Conservation (phyloP, 345 rosid genomes). For the Heritiera fomes region DNA sequence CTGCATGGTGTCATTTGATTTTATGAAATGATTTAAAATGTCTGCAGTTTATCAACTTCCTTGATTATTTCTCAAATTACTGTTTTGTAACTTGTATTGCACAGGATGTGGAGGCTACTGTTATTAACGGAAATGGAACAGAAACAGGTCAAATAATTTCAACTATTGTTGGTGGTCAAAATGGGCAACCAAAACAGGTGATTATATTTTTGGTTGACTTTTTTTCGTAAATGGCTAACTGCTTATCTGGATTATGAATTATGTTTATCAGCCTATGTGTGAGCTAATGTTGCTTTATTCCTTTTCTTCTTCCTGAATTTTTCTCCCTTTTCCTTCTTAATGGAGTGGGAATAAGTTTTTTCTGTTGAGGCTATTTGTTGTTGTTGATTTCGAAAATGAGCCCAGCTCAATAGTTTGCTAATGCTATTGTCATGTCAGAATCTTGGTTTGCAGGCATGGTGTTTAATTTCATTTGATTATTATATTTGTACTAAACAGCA, state of each 20-base stretch:
- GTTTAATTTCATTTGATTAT: conserved; percentile 13
- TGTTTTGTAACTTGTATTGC: conserved; percentile 13
- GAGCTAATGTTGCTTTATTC: background rate
- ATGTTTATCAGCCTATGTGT: background rate
- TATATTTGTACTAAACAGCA: background rate
- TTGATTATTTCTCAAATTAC: background rate
- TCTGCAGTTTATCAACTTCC: background rate
- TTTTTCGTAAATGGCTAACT: background rate
- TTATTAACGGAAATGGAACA: conserved; percentile 76
- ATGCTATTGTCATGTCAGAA: background rate
- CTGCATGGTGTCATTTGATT: background rate
- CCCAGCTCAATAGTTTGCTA: background rate
- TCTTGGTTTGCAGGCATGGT: conserved; percentile 9
- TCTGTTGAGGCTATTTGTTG: background rate
- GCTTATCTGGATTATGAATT: background rate
- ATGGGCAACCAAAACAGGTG: conserved; percentile 97
- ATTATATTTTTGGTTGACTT: conserved; percentile 10
- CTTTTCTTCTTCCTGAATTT: conserved; percentile 18
- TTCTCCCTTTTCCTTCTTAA: background rate
- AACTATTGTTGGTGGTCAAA: conserved; percentile 77
- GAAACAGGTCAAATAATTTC: conserved; percentile 87
- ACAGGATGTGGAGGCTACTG: conserved; percentile 65
- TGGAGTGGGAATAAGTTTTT: background rate
- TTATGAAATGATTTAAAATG: background rate
- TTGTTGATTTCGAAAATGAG: background rate